A percentile compares a stretch with the other conserved stretches of the same genome.
These are phyloP conservation scores for Leccinum subfulvum DNA, from an alignment of 1,284 basidiomycete genomes.

Conservation along the genomic window DNA sequence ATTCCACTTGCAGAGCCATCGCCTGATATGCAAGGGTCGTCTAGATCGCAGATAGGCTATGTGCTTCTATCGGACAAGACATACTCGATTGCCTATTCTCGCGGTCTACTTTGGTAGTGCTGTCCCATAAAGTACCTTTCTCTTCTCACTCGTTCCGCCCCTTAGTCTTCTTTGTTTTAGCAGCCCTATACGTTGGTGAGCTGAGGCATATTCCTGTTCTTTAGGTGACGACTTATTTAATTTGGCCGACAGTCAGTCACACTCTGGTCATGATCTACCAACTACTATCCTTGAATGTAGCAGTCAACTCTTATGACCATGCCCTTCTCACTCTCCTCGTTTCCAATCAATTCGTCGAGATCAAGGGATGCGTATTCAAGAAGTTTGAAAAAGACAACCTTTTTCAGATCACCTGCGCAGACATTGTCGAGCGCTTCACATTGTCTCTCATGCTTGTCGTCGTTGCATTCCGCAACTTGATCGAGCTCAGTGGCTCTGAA, in stretches of 20 bases:
- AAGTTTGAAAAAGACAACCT: conserved; percentile 99
- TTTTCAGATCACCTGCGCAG: conserved; percentile 99
- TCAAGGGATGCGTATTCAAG: conserved; percentile 99
- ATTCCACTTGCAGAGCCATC: neutral
- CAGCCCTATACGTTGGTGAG: conserved; percentile 82
- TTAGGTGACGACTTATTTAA: neutral
- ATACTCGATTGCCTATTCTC: conserved; percentile 97
- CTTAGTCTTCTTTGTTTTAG: conserved; percentile 82
- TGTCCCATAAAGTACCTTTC: conserved; percentile 62
- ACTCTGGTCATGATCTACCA: conserved; percentile 97
- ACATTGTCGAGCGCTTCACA: conserved; percentile 98
- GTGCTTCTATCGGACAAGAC: conserved; percentile 97
- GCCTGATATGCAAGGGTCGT: neutral
- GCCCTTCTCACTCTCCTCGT: conserved; percentile 91
- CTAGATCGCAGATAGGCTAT: conserved; percentile 93
- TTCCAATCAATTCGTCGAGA: conserved; percentile 99
- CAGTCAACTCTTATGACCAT: conserved; percentile 98
- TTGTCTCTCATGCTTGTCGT: conserved; percentile 88
- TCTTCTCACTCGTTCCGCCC: conserved; percentile 72
- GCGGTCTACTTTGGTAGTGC: conserved; percentile 78
- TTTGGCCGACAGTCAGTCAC: conserved; percentile 67
- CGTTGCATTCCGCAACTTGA: conserved; percentile 92
- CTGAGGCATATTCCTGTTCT: conserved; percentile 4
- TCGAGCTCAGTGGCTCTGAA: conserved; percentile 90
- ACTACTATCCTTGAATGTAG: conserved; percentile 93